These are phyloP conservation scores for Suillus variegatus DNA, from an alignment of 768 basidiomycete genomes.

Conservation along the genomic window DNA sequence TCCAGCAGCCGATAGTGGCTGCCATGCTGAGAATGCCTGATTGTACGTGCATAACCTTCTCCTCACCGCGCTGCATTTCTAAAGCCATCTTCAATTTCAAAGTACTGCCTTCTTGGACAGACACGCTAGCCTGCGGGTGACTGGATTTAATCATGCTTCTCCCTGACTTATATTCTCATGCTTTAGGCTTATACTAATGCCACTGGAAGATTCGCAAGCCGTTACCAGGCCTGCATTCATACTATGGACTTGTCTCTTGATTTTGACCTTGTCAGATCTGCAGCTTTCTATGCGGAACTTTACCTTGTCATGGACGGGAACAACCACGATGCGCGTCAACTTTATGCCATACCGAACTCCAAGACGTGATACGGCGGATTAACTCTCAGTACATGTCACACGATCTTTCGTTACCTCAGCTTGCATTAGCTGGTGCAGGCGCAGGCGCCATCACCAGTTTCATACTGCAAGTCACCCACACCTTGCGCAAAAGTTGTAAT, in stretches of 20 bases:
- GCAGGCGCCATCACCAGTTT: constrained; percentile 88
- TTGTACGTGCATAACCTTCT: constrained; percentile 42
- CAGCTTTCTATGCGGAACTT: constrained; percentile 88
- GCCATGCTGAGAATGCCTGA: constrained; percentile 92
- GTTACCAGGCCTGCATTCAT: constrained; percentile 40
- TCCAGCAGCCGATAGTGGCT: constrained; percentile 84
- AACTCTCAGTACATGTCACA: constrained; percentile 35
- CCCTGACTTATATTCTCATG: constrained; percentile 27
- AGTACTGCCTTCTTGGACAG: constrained; percentile 13
- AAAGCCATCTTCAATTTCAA: constrained; percentile 1
- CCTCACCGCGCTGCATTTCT: constrained; percentile 20
- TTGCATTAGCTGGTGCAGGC: constrained; percentile 78
- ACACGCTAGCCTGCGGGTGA: constrained; percentile 1
- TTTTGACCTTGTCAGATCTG: constrained; percentile 73
- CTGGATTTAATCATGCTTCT: constrained; percentile 16
- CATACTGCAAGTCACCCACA: constrained; percentile 61
- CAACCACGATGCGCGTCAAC: constrained; percentile 81
- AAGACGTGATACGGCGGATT: constrained; percentile 54
- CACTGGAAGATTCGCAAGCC: constrained; percentile 47
- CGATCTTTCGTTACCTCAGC: constrained; percentile 64
- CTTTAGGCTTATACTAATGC: constrained; percentile 48
- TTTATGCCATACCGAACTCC: constrained; percentile 83
- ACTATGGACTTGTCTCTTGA: constrained; percentile 81
- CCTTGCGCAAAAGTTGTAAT: background rate
- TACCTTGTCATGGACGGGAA: constrained; percentile 70